These are phyloP conservation scores for Pestalotiopsis sp. DNA, from an alignment of 2,329 filamentous ascomycete species.

Conservation along the genomic window DNA sequence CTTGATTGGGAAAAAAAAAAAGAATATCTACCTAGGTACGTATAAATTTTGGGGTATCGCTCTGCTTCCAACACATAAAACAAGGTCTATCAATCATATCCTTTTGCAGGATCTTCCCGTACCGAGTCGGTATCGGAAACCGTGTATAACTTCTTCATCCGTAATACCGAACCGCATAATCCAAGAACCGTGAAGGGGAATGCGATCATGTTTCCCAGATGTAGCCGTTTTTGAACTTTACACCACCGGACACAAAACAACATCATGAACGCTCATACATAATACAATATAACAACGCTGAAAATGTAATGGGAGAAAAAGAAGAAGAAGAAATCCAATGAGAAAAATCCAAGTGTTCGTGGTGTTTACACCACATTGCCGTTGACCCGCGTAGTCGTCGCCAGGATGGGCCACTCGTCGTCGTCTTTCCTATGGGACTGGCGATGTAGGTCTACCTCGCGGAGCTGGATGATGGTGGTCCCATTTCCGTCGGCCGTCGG, in stretches of 20 bases:
- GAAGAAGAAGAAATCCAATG: too few relatives aligned
- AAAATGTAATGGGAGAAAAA: too few relatives aligned
- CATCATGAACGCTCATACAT: too few relatives aligned
- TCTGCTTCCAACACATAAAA: neutral
- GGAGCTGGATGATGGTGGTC: neutral
- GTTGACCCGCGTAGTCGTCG: constrained; percentile 8
- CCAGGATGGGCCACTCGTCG: constrained; percentile 14
- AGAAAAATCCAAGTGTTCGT: neutral
- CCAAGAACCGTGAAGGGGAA: too few relatives aligned
- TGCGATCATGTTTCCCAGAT: too few relatives aligned
- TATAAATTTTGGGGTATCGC: neutral
- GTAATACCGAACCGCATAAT: too few relatives aligned
- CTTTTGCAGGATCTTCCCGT: neutral
- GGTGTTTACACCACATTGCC: neutral
- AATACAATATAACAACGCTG: too few relatives aligned
- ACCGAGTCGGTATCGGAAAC: too few relatives aligned
- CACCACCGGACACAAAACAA: too few relatives aligned
- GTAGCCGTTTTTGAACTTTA: too few relatives aligned
- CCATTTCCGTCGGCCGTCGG: neutral
- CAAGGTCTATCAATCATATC: neutral
- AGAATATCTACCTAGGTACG: too few relatives aligned
- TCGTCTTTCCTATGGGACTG: neutral
- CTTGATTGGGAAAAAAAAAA: neutral
- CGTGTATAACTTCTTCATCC: too few relatives aligned
- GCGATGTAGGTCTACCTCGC: constrained; percentile 5